These are phyloP conservation scores for Monosporozyma servazzii DNA, from an alignment of 805 yeast genomes.

Conservation along the genomic window DNA sequence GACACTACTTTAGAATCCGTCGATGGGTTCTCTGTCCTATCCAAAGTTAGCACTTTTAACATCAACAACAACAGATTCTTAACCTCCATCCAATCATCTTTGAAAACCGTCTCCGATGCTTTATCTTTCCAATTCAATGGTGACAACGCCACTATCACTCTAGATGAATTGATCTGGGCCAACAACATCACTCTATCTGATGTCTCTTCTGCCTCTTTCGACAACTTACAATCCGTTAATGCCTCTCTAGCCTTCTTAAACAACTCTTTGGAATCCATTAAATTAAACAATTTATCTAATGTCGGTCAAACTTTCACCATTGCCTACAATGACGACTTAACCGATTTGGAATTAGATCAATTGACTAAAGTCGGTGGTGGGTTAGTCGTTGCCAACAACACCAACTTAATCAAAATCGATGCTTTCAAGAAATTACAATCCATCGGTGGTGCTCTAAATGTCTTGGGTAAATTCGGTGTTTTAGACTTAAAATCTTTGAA, in stretches of 20 bases:
- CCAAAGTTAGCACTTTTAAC: conserved; percentile 48
- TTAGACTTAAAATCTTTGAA: conserved; percentile 66
- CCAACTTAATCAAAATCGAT: conserved; percentile 50
- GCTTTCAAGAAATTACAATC: conserved; percentile 68
- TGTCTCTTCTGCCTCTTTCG: conserved; percentile 62
- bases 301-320: conserved; percentile 81
- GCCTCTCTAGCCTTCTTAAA: conserved; percentile 74
- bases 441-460: conserved; percentile 81
- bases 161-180: conserved; percentile 71
- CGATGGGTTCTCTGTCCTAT: conserved; percentile 48
- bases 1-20: conserved; percentile 65
- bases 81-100: conserved; percentile 58
- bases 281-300: conserved; percentile 42
- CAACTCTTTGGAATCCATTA: conserved; percentile 53
- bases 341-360: conserved; percentile 55
- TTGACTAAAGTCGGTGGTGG: conserved; percentile 86
- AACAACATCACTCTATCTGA: conserved; percentile 81
- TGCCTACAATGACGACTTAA: conserved; percentile 63
- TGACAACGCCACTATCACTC: conserved; percentile 55
- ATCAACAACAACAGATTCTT: conserved; percentile 87
- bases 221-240: conserved; percentile 61
- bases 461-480: conserved; percentile 71
- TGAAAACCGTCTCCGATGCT: conserved; percentile 63
- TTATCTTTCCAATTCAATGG: conserved; percentile 83
- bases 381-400: conserved; percentile 80